Conservation (phyloP, 192 early-diverging fungal species). For the Backusella westeae region DNA sequence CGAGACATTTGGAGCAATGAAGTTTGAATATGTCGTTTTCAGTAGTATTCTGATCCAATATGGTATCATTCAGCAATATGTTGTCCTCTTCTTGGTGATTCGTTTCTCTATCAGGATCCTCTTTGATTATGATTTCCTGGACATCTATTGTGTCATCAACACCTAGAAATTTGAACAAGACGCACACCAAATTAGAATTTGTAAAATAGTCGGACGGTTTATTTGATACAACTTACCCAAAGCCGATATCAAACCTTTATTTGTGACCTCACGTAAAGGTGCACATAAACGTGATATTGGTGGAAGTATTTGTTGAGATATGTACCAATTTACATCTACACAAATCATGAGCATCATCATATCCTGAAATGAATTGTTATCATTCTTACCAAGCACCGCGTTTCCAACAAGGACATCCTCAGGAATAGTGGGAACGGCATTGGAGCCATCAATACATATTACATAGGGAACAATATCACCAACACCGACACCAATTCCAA, state of each 20-base stretch:
- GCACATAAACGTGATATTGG: not conserved
- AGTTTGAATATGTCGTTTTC: not conserved
- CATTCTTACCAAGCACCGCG: constrained; percentile 29
- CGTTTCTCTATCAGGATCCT: not conserved
- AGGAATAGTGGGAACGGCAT: constrained; percentile 75
- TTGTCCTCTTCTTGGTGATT: not conserved
- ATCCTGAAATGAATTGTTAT: not conserved
- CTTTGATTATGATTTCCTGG: not conserved
- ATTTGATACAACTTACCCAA: not conserved
- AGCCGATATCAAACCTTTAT: not conserved
- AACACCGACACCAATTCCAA: constrained; percentile 57
- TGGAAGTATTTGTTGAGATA: not conserved
- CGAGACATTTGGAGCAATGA: not conserved
- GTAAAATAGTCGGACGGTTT: not conserved
- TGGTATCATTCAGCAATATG: not conserved
- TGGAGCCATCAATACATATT: constrained; percentile 70
- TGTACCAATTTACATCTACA: not conserved
- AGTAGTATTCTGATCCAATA: not conserved
- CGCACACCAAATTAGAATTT: not conserved
- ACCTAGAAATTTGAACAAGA: not conserved
- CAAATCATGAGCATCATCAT: not conserved
- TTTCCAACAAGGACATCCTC: constrained; percentile 71
- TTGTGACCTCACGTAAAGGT: not conserved
- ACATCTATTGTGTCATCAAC: not conserved
- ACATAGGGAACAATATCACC: constrained; percentile 95